Base-by-base conservation (phyloP, 148 eudicot genomes). In the Silene conica region DNA sequence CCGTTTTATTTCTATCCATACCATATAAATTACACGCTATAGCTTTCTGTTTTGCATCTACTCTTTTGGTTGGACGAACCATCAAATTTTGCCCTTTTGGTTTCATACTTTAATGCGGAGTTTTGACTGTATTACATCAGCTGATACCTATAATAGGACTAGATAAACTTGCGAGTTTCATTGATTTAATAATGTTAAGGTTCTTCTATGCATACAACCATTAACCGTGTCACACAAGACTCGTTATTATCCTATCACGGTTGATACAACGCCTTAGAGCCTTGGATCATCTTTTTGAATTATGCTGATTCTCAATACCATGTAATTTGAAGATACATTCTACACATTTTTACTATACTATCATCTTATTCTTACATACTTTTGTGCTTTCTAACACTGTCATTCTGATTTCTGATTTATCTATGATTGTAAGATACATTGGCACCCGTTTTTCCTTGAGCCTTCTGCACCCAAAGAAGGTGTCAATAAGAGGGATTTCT, bases 381-480 rank as follows among this genome's bases (percentile, higher is more conserved):
- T 61, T 25, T 25, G 66, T 41, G 38, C 25, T 62, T 25, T 13
- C 41, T 62, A 25, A 25, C 21, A 58, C 41, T 5, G 25, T 3
- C 68, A 46, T 63, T 41, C 50, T 76, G 46, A 76, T 69, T 5
- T 60, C n/a, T 46, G 58, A 43, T 6, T 69, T 14, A 45, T 60
- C 10, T 60, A 21, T 21, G 64, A 19, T 46, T 0, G 56, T 41
- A 84, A 92, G 98, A 79, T 92, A 61, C 86, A 70, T 55, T 90
- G 92, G 91, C 98, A 90, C 76, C 91, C 98, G 2, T 90, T 76
- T 82, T 73, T 92, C 75, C 91, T 92, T 12, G 79, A 90, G 76
- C 90, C 89, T 73, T 71, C 84, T 63, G 89, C 93, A 14, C 90
- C 98, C 14, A 88, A 82, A 76, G 96, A 87, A 77, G 97, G 97